Evolutionary conservation across 2,329 filamentous ascomycete genomes (phyloP), one percentile per base, ranked within the genome.

Genomic region (Colletotrichum limetticola): DNA sequence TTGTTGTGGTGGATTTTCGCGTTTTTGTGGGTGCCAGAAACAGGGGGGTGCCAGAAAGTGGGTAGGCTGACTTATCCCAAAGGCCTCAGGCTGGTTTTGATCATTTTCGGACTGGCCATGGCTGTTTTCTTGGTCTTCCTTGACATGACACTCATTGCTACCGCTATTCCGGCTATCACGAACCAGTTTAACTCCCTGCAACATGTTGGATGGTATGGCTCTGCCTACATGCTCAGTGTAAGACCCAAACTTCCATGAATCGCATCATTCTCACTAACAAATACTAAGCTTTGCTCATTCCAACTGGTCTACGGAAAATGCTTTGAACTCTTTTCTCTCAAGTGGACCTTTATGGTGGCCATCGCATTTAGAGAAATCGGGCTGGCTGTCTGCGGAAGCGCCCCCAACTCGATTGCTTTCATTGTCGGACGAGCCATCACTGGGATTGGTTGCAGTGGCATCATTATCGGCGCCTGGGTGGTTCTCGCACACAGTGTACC

Each of bases 201-300:
- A 4, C 88, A 90, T 75, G 85, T 90, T 16, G 88, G 88, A 46
- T 90, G 88, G 88, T 90, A 90, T 76, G 86, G 84, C 11, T 85
- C 84, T 65, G 84, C 85, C 28, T 88, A 87, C 75, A 83, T 83
- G 53, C 70, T 80, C 22, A 82, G 12, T 85, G 83, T 82, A 79
- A 72, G 81, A 76, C 28, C 12, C 78, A 61, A 22, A 24, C 6
- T 67, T 12, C 6, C 16, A 53, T 16, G 4, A n/a, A 5, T 24
- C 19, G 3, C 11, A 8, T 24, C n/a, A 7, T 12, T 4, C 30
- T 19, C 8, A 8, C 55, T 66, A 37, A 79, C 74, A 30, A 74
- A 84, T 22, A 9, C 28, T 9, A 5, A 69, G 67, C 59, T 69
- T 30, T 71, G 66, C 14, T 62, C 69, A 2, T 80, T 79, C n/a